Evolutionary conservation across 257 asterid species (phyloP).

Genomic region (Mitragyna speciosa): DNA sequence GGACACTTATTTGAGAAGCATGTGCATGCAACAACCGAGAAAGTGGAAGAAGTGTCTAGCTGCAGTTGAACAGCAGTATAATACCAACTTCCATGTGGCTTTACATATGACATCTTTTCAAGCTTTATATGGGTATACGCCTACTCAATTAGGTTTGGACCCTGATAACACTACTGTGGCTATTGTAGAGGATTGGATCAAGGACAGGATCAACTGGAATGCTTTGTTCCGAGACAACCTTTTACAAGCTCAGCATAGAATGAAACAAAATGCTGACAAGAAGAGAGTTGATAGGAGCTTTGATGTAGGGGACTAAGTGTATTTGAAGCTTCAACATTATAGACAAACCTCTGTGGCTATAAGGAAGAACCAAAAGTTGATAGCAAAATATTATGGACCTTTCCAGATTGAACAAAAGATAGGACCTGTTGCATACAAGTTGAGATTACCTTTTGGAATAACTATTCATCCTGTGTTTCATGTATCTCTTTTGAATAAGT

Average conservation of each 20-base stretch:
- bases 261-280: not conserved
- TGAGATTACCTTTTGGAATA: not conserved
- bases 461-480: slow-evolving; percentile 8
- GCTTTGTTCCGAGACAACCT: not conserved
- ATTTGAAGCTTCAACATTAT: not conserved
- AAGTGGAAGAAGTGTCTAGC: not conserved
- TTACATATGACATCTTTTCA: not conserved
- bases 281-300: not conserved
- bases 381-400: not conserved
- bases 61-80: slow-evolving; percentile 8
- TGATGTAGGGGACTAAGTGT: not conserved
- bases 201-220: not conserved
- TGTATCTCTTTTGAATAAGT: not conserved
- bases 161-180: not conserved
- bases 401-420: not conserved
- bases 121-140: not conserved
- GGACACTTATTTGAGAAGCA: not conserved
- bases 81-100: not conserved
- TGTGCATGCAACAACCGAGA: no score
- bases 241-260: not conserved
- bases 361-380: not conserved
- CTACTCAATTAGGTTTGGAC: not conserved
- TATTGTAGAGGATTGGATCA: not conserved
- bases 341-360: not conserved
- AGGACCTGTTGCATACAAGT: not conserved